Conservation (phyloP, 345 rosid genomes). For the Acer yangbiense region DNA sequence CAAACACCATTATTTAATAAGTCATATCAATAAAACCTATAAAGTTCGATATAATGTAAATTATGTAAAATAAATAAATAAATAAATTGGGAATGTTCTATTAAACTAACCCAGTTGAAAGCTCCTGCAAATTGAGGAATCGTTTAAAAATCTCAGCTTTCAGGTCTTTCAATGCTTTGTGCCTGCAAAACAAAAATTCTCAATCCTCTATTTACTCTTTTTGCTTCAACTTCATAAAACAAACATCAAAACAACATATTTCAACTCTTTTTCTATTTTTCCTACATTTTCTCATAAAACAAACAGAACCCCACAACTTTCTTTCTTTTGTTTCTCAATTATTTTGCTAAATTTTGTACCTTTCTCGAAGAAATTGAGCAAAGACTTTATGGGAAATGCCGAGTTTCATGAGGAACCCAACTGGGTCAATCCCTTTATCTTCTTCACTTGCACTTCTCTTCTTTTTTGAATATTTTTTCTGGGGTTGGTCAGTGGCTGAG, state of each 20-base stretch:
- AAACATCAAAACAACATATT: not conserved
- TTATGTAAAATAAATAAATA: constrained; percentile 2
- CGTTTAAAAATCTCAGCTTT: constrained; percentile 78
- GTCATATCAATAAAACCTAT: not conserved
- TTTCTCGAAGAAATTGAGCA: constrained; percentile 91
- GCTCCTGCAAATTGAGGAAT: constrained; percentile 62
- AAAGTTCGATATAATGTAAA: not conserved
- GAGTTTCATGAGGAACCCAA: constrained; percentile 67
- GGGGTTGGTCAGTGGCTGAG: constrained; percentile 40
- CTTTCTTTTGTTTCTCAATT: not conserved
- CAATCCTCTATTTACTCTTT: not conserved
- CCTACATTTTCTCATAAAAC: constrained; percentile 15
- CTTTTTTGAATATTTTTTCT: constrained; percentile 33
- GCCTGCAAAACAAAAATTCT: constrained; percentile 47
- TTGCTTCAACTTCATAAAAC: not conserved
- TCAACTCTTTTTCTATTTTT: not conserved
- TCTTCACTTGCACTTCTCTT: constrained; percentile 37
- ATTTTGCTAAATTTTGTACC: constrained; percentile 36
- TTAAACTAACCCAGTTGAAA: constrained; percentile 76
- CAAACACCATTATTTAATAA: not conserved
- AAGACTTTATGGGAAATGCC: constrained; percentile 78
- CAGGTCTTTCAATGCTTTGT: constrained; percentile 81
- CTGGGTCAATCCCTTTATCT: constrained; percentile 60
- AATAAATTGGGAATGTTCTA: constrained; percentile 11
- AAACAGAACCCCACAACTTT: not conserved